Conservation (phyloP, 768 basidiomycete species). For the Hericium alpestre region DNA sequence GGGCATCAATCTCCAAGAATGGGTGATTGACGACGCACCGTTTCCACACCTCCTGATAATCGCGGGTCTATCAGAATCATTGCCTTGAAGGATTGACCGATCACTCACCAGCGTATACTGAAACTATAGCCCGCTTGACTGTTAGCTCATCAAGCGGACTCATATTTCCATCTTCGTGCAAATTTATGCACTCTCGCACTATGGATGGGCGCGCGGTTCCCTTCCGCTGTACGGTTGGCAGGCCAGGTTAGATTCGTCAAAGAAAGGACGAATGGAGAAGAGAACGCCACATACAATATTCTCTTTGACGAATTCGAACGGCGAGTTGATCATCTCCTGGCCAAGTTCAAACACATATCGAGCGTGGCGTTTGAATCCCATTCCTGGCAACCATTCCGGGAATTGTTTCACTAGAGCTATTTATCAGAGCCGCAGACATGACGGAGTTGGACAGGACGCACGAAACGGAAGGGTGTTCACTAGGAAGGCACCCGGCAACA, state of each 20-base stretch:
- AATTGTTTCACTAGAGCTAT: neutral
- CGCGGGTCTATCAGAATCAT: neutral
- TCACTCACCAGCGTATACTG: neutral
- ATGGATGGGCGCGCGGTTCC: neutral
- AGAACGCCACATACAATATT: neutral
- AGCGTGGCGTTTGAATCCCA: constrained; percentile 1
- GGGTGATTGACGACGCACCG: neutral
- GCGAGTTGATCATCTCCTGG: neutral
- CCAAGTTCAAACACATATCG: neutral
- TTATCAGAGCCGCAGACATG: constrained; percentile 9
- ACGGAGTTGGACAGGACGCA: constrained; percentile 8
- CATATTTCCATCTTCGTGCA: neutral
- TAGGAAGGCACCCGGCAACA: constrained; percentile 27
- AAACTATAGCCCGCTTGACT: neutral
- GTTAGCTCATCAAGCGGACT: neutral
- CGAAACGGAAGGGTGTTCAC: constrained; percentile 30
- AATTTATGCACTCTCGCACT: neutral
- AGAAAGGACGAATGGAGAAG: neutral
- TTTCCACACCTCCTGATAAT: neutral
- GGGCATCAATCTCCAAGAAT: neutral
- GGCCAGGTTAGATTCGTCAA: no score
- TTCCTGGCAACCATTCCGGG: constrained; percentile 1
- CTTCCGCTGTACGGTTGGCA: neutral
- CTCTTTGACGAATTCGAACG: neutral
- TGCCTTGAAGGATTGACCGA: neutral